phyloP scores from a whole-genome alignment of 163 green algal genomes.

The Picocystis sp. region DNA sequence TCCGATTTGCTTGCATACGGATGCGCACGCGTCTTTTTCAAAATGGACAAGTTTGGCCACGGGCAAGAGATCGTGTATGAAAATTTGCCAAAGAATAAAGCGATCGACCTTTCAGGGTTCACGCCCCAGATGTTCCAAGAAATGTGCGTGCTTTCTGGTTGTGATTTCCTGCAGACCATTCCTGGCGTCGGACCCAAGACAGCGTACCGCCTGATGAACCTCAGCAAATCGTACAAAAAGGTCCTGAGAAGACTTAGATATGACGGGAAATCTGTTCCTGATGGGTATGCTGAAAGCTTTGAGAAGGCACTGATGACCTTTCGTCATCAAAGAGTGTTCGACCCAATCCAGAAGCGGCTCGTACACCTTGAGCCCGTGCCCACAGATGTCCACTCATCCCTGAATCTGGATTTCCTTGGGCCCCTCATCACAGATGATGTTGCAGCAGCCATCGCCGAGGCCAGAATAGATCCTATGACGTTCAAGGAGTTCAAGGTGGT shows the following conservation, averaged over 20 bases:
- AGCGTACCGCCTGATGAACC: constrained; percentile 52
- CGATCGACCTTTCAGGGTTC: constrained; percentile 60
- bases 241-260: constrained; percentile 52
- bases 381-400: no score
- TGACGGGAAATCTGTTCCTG: constrained; percentile 48
- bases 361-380: constrained; percentile 16
- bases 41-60: constrained; percentile 73
- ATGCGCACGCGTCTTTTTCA: constrained; percentile 76
- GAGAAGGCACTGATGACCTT: constrained; percentile 82
- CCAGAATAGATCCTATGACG: no score
- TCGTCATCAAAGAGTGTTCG: constrained; percentile 78
- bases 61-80: constrained; percentile 53
- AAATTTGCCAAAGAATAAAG: constrained; percentile 42
- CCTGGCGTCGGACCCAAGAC: constrained; percentile 77
- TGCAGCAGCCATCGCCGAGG: no score
- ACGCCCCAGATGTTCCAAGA: constrained; percentile 66
- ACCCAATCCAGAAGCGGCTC: constrained; percentile 15
- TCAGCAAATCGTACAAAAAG: constrained; percentile 17
- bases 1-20: constrained; percentile 87
- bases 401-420: no score
- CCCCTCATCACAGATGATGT: no score
- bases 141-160: constrained; percentile 89
- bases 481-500: no score
- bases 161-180: constrained; percentile 83
- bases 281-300: constrained; percentile 64